Conservation (phyloP, 768 basidiomycete genomes). For the Amyloporia xantha region DNA sequence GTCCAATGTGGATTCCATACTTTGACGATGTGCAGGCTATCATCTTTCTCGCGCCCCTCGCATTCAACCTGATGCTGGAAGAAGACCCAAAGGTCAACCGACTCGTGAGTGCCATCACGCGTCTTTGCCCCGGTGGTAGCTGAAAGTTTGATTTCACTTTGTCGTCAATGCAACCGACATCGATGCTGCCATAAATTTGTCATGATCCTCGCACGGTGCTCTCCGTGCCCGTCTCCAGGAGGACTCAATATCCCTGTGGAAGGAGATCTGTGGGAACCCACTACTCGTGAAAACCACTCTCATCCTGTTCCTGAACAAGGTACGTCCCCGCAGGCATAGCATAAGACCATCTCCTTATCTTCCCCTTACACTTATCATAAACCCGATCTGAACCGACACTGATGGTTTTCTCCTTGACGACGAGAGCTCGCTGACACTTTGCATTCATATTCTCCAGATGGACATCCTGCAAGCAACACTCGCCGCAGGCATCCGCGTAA, state of each 20-base stretch:
- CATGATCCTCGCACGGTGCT: too few relatives aligned
- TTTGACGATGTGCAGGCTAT: slow-evolving; percentile 80
- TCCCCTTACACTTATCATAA: too few relatives aligned
- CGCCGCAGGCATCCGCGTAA: slow-evolving; percentile 46
- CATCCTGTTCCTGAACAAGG: slow-evolving; percentile 78
- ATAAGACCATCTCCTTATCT: background rate
- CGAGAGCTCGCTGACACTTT: background rate
- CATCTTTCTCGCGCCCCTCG: slow-evolving; percentile 74
- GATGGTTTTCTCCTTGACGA: too few relatives aligned
- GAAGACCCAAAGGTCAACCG: slow-evolving; percentile 63
- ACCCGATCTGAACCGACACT: too few relatives aligned
- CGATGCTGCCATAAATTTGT: too few relatives aligned
- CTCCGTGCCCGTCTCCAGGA: too few relatives aligned
- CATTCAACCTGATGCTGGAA: slow-evolving; percentile 64
- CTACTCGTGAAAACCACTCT: slow-evolving; percentile 55
- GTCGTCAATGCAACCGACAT: slow-evolving; percentile 26
- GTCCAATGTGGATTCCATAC: slow-evolving; percentile 67
- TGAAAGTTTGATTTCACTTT: background rate
- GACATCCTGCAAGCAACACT: slow-evolving; percentile 52
- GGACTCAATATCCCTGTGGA: slow-evolving; percentile 70
- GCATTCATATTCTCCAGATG: slow-evolving; percentile 30
- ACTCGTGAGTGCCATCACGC: slow-evolving; percentile 33
- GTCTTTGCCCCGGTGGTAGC: background rate
- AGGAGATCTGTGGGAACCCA: slow-evolving; percentile 57
- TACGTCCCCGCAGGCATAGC: too few relatives aligned